Evolutionary conservation across 2,329 filamentous ascomycete species (phyloP).

Genomic region (Colletotrichum sp.): DNA sequence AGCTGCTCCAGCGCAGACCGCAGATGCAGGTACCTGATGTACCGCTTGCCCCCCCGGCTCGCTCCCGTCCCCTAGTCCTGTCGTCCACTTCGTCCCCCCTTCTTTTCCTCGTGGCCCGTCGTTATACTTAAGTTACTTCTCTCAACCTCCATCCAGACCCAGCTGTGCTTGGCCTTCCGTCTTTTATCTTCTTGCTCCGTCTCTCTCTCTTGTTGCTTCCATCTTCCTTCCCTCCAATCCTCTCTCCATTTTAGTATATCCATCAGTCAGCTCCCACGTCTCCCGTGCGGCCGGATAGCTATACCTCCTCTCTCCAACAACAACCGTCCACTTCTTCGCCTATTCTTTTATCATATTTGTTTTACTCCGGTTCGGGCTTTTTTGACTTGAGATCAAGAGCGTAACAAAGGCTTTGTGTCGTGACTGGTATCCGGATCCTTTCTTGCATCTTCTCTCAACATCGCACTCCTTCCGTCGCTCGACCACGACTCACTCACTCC

Average conservation of each 20-base stretch:
- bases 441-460: slow-evolving; percentile 1
- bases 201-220: slow-evolving; percentile 5
- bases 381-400: neutral
- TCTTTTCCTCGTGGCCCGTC: slow-evolving; percentile 8
- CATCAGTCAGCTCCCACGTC: neutral
- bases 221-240: neutral
- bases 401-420: slow-evolving; percentile 16
- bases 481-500: slow-evolving; percentile 9
- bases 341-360: slow-evolving; percentile 16
- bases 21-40: neutral
- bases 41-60: neutral
- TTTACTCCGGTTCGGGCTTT: slow-evolving; percentile 8
- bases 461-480: slow-evolving; percentile 4
- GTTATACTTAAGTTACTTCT: slow-evolving; percentile 19
- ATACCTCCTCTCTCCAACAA: neutral
- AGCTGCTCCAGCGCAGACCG: neutral
- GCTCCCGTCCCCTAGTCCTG: slow-evolving; percentile 5
- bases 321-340: slow-evolving; percentile 9
- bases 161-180: slow-evolving; percentile 19
- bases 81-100: neutral
- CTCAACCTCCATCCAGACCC: slow-evolving; percentile 6
- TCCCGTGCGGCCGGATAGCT: slow-evolving; percentile 12
- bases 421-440: slow-evolving; percentile 20
- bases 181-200: slow-evolving; percentile 18
- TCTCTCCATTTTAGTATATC: slow-evolving; percentile 2